Percentiles rank a stretch among this genome's conserved stretches.
Evolutionary conservation across 805 yeast species (phyloP).

Genomic region (Monosporozyma servazzii): DNA sequence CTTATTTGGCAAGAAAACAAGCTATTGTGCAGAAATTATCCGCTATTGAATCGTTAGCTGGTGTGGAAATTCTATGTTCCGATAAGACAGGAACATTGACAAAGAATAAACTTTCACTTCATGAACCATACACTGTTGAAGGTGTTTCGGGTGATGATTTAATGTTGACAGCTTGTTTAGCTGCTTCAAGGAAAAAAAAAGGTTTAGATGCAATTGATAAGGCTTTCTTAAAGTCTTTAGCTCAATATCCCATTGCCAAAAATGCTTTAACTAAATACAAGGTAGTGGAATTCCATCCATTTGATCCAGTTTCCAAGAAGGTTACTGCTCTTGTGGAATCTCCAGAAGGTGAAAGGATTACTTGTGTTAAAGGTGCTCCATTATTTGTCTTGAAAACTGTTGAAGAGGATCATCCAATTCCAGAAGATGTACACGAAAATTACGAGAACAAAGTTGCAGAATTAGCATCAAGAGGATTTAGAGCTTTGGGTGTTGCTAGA

Average conservation of each 20-base stretch:
- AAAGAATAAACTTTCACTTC: constrained; percentile 89
- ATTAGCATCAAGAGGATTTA: constrained; percentile 96
- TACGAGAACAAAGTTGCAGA: constrained; percentile 96
- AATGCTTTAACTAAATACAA: constrained; percentile 87
- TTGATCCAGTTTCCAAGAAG: constrained; percentile 96
- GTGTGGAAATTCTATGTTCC: constrained; percentile 95
- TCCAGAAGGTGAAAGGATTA: constrained; percentile 88
- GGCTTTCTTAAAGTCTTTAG: constrained; percentile 90
- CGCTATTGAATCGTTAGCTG: constrained; percentile 94
- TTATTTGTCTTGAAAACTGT: constrained; percentile 92
- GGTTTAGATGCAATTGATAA: constrained; percentile 96
- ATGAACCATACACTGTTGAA: constrained; percentile 95
- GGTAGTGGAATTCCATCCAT: constrained; percentile 92
- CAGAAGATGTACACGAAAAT: constrained; percentile 87
- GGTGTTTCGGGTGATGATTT: constrained; percentile 94
- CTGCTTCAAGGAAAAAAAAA: constrained; percentile 96
- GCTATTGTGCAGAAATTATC: constrained; percentile 95
- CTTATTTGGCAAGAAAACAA: constrained; percentile 91
- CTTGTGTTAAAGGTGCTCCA: constrained; percentile 98
- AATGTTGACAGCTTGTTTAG: constrained; percentile 95
- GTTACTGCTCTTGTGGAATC: constrained; percentile 92
- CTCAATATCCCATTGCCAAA: constrained; percentile 84
- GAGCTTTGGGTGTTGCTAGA: constrained; percentile 98
- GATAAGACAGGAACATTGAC: constrained; percentile 98
- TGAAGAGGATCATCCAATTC: constrained; percentile 93